phyloP scores from a whole-genome alignment of 306 rosid genomes.

The Gleditsia sinensis region DNA sequence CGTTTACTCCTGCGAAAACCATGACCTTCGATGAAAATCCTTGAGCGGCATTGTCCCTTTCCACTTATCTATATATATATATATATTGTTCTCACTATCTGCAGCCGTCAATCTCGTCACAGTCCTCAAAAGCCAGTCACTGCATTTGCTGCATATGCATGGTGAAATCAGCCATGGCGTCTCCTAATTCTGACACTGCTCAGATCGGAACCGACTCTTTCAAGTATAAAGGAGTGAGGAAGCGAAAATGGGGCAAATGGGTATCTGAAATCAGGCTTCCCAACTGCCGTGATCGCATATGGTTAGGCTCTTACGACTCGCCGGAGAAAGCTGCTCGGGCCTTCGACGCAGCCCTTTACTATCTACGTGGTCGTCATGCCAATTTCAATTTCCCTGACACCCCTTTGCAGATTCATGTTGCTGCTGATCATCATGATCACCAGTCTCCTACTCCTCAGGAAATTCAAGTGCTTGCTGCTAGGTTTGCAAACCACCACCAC shows the following conservation, averaged over 20 bases:
- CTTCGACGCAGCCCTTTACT: constrained; percentile 72
- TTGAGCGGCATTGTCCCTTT: background rate
- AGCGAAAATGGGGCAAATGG: constrained; percentile 90
- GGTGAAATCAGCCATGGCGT: no score
- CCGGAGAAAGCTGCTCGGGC: constrained; percentile 75
- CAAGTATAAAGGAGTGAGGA: constrained; percentile 68
- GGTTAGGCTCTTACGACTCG: constrained; percentile 73
- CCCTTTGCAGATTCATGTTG: constrained; percentile 34
- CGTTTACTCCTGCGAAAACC: constrained; percentile 30
- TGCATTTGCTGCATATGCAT: no score
- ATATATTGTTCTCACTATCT: background rate
- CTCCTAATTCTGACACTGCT: background rate
- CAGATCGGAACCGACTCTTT: no score
- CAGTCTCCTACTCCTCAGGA: constrained; percentile 44
- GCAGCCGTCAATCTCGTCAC: constrained; percentile 38
- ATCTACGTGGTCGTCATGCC: constrained; percentile 62
- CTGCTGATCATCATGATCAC: background rate
- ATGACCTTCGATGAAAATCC: constrained; percentile 10
- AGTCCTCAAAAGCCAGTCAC: no score
- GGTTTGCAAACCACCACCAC: constrained; percentile 42
- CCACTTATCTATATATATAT: background rate
- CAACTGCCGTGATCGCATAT: constrained; percentile 69
- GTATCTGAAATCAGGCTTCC: constrained; percentile 79
- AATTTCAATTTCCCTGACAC: constrained; percentile 61
- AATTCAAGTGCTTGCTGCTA: constrained; percentile 57